A percentile compares a stretch with the other conserved stretches of the same genome.
Conservation (phyloP, 768 basidiomycete species). For the Pleurotus cornucopiae region DNA sequence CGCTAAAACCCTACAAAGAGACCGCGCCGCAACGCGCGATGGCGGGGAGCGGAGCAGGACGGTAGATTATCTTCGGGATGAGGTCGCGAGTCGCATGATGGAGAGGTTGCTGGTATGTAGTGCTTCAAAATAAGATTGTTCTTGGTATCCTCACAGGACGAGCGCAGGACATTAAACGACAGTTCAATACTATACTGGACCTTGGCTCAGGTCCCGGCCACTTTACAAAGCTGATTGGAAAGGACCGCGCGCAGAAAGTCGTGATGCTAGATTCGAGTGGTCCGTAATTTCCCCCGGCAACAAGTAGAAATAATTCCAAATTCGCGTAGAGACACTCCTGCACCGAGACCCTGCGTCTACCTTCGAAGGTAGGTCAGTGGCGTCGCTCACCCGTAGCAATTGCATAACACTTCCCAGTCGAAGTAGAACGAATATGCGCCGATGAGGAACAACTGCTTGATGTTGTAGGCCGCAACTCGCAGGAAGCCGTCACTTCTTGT, state of each 20-base stretch:
- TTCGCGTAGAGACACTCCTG: constrained; percentile 54
- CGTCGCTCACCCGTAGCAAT: constrained; percentile 6
- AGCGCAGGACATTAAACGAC: constrained; percentile 83
- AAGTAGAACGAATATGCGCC: constrained; percentile 69
- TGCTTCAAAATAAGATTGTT: not conserved
- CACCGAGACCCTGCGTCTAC: constrained; percentile 73
- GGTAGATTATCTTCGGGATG: constrained; percentile 90
- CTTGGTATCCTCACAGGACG: no score
- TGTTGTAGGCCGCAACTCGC: constrained; percentile 62
- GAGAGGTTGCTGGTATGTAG: constrained; percentile 77
- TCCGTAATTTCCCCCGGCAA: constrained; percentile 29
- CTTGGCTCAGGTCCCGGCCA: constrained; percentile 90
- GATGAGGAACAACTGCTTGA: constrained; percentile 83
- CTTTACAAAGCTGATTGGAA: constrained; percentile 78
- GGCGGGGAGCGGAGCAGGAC: constrained; percentile 60
- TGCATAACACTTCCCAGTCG: constrained; percentile 43
- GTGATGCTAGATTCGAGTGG: constrained; percentile 87
- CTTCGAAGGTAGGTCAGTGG: constrained; percentile 62
- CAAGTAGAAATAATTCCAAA: not conserved
- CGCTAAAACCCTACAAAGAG: constrained; percentile 73
- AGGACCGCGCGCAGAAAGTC: constrained; percentile 61
- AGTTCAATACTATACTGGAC: constrained; percentile 78
- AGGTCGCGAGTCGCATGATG: constrained; percentile 86
- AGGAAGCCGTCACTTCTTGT: constrained; percentile 91
- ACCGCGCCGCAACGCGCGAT: constrained; percentile 60